Evolutionary conservation across 2,329 filamentous ascomycete genomes (phyloP), one percentile per base, ranked within the genome.

Genomic region (Beauveria rudraprayagi): DNA sequence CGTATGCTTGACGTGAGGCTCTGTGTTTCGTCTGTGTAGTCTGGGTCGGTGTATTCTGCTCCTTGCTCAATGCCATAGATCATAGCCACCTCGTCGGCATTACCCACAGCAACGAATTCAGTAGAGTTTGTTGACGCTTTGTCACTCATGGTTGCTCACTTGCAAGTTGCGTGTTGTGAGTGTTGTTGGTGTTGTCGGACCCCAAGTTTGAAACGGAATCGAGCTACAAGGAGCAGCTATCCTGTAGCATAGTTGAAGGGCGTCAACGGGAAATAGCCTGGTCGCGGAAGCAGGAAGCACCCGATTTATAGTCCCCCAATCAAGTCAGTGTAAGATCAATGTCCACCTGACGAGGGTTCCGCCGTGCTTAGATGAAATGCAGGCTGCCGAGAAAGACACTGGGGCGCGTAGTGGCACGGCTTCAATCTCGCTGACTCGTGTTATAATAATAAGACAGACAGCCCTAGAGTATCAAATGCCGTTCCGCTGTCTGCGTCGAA

Each of bases 1-100:
- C 74, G 73, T 62, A 77, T 75, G 63, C 76, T 77, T 5, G 76
- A 73, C 5, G 75, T 76, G 51, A 78, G 67, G 53, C 75, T 77
- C 44, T 70, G 69, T 2, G 74, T 77, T 34, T 77, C 74, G 48
- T 72, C 71, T 16, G 61, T 62, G 30, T 63, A 64, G 22, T 68
- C 64, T 10, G 64, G 55, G 16, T 65, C 61, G 19, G 68, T 65
- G 3, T 73, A 56, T 22, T 50, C 43, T 17, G 34, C 69, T 61
- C 72, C 71, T n/a, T 68, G 65, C 41, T 75, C 73, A 44, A 75
- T 68, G 57, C 67, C 67, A 41, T 70, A 67, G 37, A 74, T 71
- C 0, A 72, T 53, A 17, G 65, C 65, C 3, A 67, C 70, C 22
- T 75, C 70, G 5, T 67, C 64, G 2, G 67, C 63, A 40, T 65